A percentile compares a stretch with the other conserved stretches of the same genome.
phyloP scores from a whole-genome alignment of 2,329 filamentous ascomycete genomes.

The Pyrenochaeta sp. region DNA sequence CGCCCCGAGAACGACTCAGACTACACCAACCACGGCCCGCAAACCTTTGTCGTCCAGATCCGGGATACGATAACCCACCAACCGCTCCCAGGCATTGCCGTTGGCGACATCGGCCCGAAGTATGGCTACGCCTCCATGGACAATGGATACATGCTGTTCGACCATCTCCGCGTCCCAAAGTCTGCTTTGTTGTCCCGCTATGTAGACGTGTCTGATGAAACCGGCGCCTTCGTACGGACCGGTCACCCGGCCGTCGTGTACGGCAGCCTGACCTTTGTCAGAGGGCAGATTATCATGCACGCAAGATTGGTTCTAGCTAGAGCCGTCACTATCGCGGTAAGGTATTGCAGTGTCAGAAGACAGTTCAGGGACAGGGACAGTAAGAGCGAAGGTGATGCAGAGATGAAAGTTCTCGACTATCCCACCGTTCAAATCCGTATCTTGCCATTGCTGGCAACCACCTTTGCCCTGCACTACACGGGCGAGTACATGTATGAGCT shows the following conservation, averaged over 20 bases:
- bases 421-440: conserved; percentile 63
- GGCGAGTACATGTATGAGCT: conserved; percentile 60
- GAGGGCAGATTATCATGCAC: conserved; percentile 58
- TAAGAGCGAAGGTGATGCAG: conserved; percentile 45
- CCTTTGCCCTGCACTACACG: conserved; percentile 59
- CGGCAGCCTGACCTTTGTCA: conserved; percentile 58
- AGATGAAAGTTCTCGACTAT: conserved; percentile 59
- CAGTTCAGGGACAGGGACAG: conserved; percentile 61
- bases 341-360: conserved; percentile 58
- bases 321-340: conserved; percentile 61
- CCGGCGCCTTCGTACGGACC: conserved; percentile 55
- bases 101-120: conserved; percentile 64
- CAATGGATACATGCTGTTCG: conserved; percentile 63
- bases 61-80: conserved; percentile 58
- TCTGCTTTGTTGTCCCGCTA: conserved; percentile 60
- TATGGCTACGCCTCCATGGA: conserved; percentile 63
- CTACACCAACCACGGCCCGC: conserved; percentile 57
- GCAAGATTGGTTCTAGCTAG: conserved; percentile 60
- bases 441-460: conserved; percentile 60
- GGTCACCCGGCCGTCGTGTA: conserved; percentile 60
- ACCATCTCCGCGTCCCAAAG: conserved; percentile 56
- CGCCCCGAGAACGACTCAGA: conserved; percentile 14
- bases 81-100: conserved; percentile 56
- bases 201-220: conserved; percentile 56
- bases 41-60: conserved; percentile 62